Evolutionary conservation across 2,329 filamentous ascomycete species (phyloP), one percentile per base, ranked within the genome.

Genomic region (Paraphaeosphaeria minitans): DNA sequence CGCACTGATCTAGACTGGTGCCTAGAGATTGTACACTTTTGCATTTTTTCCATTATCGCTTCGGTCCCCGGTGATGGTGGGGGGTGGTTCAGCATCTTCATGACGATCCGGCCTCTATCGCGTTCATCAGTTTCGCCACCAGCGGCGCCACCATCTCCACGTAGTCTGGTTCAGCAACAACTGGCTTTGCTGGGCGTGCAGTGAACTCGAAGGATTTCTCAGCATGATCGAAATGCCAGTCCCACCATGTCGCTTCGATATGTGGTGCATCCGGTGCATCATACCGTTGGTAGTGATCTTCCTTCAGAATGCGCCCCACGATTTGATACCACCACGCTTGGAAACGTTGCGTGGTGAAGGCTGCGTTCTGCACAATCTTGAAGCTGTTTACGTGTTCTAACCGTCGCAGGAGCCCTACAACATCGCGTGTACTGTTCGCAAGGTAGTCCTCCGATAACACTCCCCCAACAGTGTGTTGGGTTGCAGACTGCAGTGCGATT

Each of bases 201-300:
- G 69, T 50, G 16, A 81, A 61, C 5, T 63, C 66, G 45, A 77
- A 74, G 1, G 55, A 67, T 54, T 74, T 65, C 3, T 63, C 69
- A 1, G 60, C 45, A 0, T 64, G 55, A 60, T 76, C 68, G 55
- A 67, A 77, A 2, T 53, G 62, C 77, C 78, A 80, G 7, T 61
- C 62, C 78, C 78, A 81, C 77, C 78, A 79, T 0, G 68, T 73
- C 14, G 56, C 56, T 54, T 77, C 76, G 4, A 65, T n/a, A 16
- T 66, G 61, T 0, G 72, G 69, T 2, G 71, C 72, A 10, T 49
- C 54, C 2, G 58, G 61, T 1, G 65, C 70, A 51, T 76, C 74
- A 58, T 78, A 80, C 42, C 78, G 65, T 51, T 78, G 70, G 14
- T 70, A 67, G 59, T 79, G 77, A 60, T 81, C 79, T 24, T 73